Evolutionary conservation across 2,329 filamentous ascomycete species (phyloP), one percentile per base, ranked within the genome.

Genomic region (Fonsecaea nubica): DNA sequence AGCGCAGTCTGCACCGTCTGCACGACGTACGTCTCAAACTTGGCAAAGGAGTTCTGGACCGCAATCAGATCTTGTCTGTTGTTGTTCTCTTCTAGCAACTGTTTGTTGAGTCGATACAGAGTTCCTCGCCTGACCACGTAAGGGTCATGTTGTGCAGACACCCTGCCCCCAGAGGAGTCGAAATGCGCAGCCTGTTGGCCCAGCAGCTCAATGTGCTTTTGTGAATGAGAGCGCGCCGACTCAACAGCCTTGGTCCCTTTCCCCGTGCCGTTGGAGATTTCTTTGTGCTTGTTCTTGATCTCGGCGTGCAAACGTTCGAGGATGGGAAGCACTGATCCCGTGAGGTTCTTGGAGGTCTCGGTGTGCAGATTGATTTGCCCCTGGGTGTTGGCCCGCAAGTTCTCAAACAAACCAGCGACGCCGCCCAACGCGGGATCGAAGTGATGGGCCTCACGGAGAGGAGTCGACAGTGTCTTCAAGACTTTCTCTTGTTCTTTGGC

Each of bases 201-300:
- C 1, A 99, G 88, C 30, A 96, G 86, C 81, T 99, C 94, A 69
- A 99, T 96, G 73, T 97, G 92, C 83, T 96, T 97, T 82, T 99
- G 94, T 0, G 94, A 97, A 6, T 81, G 83, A 73, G 89, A 88
- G 67, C 94, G 91, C 8, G 92, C 89, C 82, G 96, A 97, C 69
- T 97, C 92, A 25, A 99, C 93, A 58, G 92, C 88, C 82, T 98
- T 99, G 72, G 91, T 88, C 15, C 89, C 87, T 83, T 96, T 97
- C 68, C 89, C 86, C 25, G 91, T 92, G 8, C 94, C 93, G 68
- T 88, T 85, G 52, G 87, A 85, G 58, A 99, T 86, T 80, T 97
- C 93, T 83, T 98, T 98, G 70, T 87, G 85, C 83, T 98, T 98
- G 82, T 91, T 89, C 86, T 98, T 99, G 84, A 99, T 95, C 78